These are phyloP conservation scores for Clarkia xantiana DNA, from an alignment of 345 rosid species.

Conservation along the genomic window DNA sequence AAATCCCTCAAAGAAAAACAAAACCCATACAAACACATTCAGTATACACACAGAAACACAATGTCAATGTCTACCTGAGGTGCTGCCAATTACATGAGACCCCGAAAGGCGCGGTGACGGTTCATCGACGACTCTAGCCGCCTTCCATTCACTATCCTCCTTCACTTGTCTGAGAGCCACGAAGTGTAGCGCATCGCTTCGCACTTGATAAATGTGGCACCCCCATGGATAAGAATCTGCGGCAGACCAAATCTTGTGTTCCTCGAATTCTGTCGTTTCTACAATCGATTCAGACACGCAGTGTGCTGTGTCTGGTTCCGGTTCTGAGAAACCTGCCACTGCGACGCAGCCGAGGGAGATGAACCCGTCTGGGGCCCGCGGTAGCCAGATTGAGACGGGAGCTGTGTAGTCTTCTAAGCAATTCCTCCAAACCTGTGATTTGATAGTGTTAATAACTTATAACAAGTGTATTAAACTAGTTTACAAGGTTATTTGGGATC, in stretches of 20 bases:
- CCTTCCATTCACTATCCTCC: slow-evolving; percentile 68
- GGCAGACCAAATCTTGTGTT: slow-evolving; percentile 74
- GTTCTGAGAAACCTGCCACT: slow-evolving; percentile 53
- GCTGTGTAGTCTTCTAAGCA: slow-evolving; percentile 55
- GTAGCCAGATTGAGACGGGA: slow-evolving; percentile 82
- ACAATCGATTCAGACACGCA: slow-evolving; percentile 55
- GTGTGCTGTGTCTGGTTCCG: slow-evolving; percentile 35
- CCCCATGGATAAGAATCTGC: slow-evolving; percentile 87
- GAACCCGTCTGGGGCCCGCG: slow-evolving; percentile 79
- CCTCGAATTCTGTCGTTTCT: slow-evolving; percentile 71
- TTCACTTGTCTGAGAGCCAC: slow-evolving; percentile 56
- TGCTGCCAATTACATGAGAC: slow-evolving; percentile 12
- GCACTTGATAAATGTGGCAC: slow-evolving; percentile 76
- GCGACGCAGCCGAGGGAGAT: slow-evolving; percentile 66
- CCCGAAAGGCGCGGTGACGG: slow-evolving; percentile 6
- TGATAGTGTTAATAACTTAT: not conserved
- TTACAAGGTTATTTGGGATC: no score
- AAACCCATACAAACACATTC: no score
- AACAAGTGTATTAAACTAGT: not conserved
- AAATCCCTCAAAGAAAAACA: no score
- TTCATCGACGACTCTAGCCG: slow-evolving; percentile 49
- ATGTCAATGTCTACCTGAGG: no score
- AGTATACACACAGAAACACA: no score
- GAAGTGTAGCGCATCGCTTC: slow-evolving; percentile 82
- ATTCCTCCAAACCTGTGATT: slow-evolving; percentile 81